Conservation (phyloP, 345 rosid species). For the Anacardium occidentale region DNA sequence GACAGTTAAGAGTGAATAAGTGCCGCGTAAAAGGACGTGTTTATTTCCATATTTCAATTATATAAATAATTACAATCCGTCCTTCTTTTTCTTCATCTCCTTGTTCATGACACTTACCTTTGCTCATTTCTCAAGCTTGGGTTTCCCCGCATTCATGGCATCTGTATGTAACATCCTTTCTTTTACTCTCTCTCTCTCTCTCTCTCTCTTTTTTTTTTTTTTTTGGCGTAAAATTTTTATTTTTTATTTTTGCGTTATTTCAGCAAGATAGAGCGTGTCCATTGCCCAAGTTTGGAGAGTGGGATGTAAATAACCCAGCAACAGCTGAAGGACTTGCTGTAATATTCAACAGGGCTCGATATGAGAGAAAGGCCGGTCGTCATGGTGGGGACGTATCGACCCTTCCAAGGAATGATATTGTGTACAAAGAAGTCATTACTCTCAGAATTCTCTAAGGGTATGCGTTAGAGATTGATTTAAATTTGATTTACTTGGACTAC, state of each 20-base stretch:
- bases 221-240: conserved; percentile 1
- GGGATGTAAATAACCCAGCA: conserved; percentile 35
- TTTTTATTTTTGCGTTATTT: not conserved
- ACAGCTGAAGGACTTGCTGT: conserved; percentile 33
- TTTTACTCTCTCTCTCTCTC: not conserved
- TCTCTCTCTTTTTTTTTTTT: not conserved
- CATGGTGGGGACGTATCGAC: not conserved
- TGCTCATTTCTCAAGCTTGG: not conserved
- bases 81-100: not conserved
- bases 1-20: not conserved
- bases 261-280: conserved; percentile 18
- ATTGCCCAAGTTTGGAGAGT: conserved; percentile 36
- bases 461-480: not conserved
- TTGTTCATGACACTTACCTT: no score
- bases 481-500: no score
- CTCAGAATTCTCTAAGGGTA: conserved; percentile 13
- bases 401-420: conserved; percentile 4
- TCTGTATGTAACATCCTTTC: conserved; percentile 7
- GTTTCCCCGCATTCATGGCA: conserved; percentile 1
- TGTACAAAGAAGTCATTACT: not conserved
- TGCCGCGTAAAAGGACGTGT: not conserved
- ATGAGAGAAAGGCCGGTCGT: conserved; percentile 22
- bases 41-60: not conserved
- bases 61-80: no score
- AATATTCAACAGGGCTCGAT: conserved; percentile 35